Evolutionary conservation across 768 basidiomycete genomes (phyloP), one percentile per base, ranked within the genome.

Genomic region (Rhodocollybia butyracea): DNA sequence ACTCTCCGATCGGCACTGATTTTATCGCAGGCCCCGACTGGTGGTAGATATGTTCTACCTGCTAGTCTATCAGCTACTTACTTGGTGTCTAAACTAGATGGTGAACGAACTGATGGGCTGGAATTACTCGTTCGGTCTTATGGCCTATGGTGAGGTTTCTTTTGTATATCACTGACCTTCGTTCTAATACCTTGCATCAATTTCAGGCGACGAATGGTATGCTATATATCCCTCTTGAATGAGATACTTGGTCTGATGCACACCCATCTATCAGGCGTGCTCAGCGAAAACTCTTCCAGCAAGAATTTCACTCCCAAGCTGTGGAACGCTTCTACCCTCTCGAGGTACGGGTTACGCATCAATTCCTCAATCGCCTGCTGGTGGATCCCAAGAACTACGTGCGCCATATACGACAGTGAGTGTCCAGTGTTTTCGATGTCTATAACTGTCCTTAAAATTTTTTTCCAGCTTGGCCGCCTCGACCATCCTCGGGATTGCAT

Each of bases 381-480:
- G 51, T 60, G 2, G 41, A 58, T 5, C 64, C 63, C 2, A 54
- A 65, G 7, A 51, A 58, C n/a, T 50, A 65, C 30, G 24, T 59
- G n/a, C 32, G 24, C 32, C 51, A 61, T 46, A 51, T 61, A 12
- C 39, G 57, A 21, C 60, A 61, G 60, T 61, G 32, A 46, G 59
- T 26, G 26, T 29, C 24, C 7, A 11, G 11, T 38, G n/a, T 13
- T 29, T 22, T 50, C n/a, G 34, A 29, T 17, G 5, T 7, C 0
- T 3, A 8, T 13, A 24, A 31, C 39, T 34, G 12, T 15, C 17
- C 30, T 30, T 40, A 40, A 11, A 15, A 40, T 40, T 26, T 46
- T 1, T 27, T 24, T 54, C 30, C 29, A 70, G 66, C 27, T 56
- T 69, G 57, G 61, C 66, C 3, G 66, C 63, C 2, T 57, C 57